Evolutionary conservation across 495 filamentous ascomycete genomes (phyloP).

Genomic region (Talaromyces stipitatus): DNA sequence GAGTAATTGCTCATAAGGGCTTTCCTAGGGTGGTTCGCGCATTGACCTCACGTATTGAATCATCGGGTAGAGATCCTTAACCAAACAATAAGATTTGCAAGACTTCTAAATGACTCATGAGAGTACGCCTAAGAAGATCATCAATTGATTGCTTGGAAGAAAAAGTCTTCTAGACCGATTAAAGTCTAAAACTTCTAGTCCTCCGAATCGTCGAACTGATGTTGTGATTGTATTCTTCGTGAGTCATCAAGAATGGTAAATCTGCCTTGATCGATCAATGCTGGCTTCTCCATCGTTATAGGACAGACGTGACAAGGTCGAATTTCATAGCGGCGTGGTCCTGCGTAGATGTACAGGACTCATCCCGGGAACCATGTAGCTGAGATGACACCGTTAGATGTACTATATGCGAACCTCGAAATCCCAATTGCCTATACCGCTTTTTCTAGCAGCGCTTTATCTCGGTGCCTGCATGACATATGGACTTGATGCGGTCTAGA

Average conservation of each 20-base stretch:
- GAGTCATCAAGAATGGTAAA: not conserved
- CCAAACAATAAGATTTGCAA: not conserved
- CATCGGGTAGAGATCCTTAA: not conserved
- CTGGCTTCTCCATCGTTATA: not conserved
- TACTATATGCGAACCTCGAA: not conserved
- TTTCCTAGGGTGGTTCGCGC: not conserved
- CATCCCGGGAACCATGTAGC: not conserved
- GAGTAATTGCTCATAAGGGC: not conserved
- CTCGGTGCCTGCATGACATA: not conserved
- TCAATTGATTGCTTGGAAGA: too few species aligned
- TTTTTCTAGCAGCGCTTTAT: not conserved
- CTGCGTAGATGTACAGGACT: not conserved
- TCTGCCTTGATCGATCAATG: not conserved
- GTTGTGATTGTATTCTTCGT: not conserved
- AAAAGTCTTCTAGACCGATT: not conserved
- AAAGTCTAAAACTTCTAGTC: not conserved
- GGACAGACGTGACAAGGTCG: not conserved
- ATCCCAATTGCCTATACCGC: not conserved
- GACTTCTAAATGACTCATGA: not conserved
- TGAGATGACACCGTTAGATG: not conserved
- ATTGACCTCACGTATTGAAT: not conserved
- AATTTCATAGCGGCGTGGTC: not conserved
- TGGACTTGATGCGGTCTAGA: not conserved
- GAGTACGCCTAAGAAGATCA: too few species aligned
- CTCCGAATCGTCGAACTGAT: not conserved